Base-by-base conservation (phyloP, 139 green algal genomes). In the Dunaliella sp. region DNA sequence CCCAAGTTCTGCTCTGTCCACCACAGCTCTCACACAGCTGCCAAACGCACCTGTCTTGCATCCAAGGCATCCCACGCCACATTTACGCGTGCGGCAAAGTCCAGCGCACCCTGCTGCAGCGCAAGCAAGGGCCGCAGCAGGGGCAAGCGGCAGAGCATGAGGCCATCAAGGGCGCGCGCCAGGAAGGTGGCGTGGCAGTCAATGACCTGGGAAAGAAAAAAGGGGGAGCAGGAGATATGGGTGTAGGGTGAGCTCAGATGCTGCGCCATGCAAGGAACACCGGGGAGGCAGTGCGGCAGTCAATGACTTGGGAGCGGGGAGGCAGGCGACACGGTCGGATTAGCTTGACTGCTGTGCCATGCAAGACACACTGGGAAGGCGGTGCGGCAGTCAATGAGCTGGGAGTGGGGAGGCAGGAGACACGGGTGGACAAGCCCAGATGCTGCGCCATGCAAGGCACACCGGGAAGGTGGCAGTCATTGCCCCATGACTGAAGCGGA, bases 151-250 rank as follows among this genome's bases (percentile, higher is more conserved):
- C 88, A 89, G 33, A 95, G 90, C 87, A 95, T 87, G 38, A 87
- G 88, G 38, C 93, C 93, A 73, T 94, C 91, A 57, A 94, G 65
- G n/a, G 93, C 88, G 3, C 84, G 87, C 0, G 86, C 80, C 84
- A 97, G 86, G 88, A 97, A 97, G 0, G 84, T 88, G 7, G 88
- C 86, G 87, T 98, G 95, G 36, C 88, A 76, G 33, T 91, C 90
- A 22, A 97, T 90, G 38, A 96, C 92, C 89, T 94, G 90, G 65
- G 36, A 24, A 28, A 59, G 2, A n/a, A n/a, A n/a, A n/a, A n/a
- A n/a, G n/a, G n/a, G n/a, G n/a, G n/a, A n/a, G n/a, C n/a, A n/a
- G n/a, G n/a, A n/a, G n/a, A n/a, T n/a, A n/a, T n/a, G 7, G 65
- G 58, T 25, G 34, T 3, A 48, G n/a, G n/a, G n/a, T n/a, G n/a